phyloP scores from a whole-genome alignment of 129 eudicot genomes.

The Gnaphalium uliginosum region DNA sequence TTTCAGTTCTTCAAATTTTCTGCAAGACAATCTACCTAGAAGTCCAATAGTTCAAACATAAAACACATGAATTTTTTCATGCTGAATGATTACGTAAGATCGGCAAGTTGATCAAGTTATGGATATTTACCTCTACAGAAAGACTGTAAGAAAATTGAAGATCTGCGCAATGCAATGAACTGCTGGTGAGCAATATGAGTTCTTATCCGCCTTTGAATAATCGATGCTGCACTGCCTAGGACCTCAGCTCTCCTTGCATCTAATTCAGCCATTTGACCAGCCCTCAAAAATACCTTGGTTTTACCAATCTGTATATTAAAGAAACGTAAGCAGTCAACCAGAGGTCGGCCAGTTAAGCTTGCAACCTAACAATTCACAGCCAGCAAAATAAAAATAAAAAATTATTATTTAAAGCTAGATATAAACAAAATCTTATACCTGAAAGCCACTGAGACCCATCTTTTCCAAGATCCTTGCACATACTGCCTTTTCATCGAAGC shows the following conservation, averaged over 20 bases:
- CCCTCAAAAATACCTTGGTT: slow-evolving; percentile 94
- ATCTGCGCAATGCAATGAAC: slow-evolving; percentile 50
- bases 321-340: slow-evolving; percentile 5
- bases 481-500: slow-evolving; percentile 77
- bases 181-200: slow-evolving; percentile 76
- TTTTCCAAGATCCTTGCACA: slow-evolving; percentile 85
- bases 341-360: slow-evolving; percentile 1
- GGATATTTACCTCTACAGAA: slow-evolving; percentile 60
- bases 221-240: slow-evolving; percentile 75
- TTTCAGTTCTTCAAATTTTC: slow-evolving; percentile 48
- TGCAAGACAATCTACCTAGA: slow-evolving; percentile 71
- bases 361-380: neutral
- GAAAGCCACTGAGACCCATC: slow-evolving; percentile 88
- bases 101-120: slow-evolving; percentile 7
- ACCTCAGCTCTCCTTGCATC: slow-evolving; percentile 95
- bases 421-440: slow-evolving; percentile 43
- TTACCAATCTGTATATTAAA: slow-evolving; percentile 69
- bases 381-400: neutral
- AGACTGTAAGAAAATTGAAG: slow-evolving; percentile 59
- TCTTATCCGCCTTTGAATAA: slow-evolving; percentile 78
- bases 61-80: neutral
- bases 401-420: neutral
- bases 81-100: slow-evolving; percentile 16
- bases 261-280: slow-evolving; percentile 99
- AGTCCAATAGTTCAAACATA: slow-evolving; percentile 16